Percentiles rank a stretch among this genome's conserved stretches.
Conservation (phyloP, 2,329 filamentous ascomycete species). For the Aspergillus alliaceus region DNA sequence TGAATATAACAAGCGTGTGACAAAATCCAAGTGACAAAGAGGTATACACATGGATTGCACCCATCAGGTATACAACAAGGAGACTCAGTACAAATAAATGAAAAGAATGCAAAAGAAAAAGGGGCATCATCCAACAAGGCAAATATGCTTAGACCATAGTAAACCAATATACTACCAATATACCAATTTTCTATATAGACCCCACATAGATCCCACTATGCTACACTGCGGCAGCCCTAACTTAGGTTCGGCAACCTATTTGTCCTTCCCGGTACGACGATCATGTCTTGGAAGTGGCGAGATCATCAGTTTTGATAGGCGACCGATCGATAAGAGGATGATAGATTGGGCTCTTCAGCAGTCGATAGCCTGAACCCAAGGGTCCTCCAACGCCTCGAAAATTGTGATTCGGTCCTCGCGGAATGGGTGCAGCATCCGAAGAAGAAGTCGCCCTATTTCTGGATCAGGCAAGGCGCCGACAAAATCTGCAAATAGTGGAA, state of each 20-base stretch:
- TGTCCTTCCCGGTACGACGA: not conserved
- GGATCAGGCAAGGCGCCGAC: not conserved
- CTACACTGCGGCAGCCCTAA: not conserved
- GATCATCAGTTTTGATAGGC: not conserved
- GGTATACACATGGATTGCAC: too few species aligned
- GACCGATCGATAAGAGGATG: not conserved
- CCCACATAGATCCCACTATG: not conserved
- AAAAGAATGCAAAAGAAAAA: not conserved
- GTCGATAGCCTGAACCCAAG: conserved; percentile 73
- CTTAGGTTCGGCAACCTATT: not conserved
- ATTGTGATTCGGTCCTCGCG: conserved; percentile 71
- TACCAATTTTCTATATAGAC: not conserved
- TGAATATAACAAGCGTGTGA: not conserved
- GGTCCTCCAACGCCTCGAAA: conserved; percentile 65
- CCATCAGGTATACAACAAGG: too few species aligned
- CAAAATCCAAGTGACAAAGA: too few species aligned
- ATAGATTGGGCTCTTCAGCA: conserved; percentile 70
- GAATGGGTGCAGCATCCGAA: conserved; percentile 81
- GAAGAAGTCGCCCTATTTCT: conserved; percentile 50
- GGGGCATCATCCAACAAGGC: not conserved
- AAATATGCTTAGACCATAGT: not conserved
- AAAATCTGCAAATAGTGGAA: not conserved
- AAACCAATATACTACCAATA: not conserved
- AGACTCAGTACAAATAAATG: not conserved
- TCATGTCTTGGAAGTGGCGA: not conserved